Conservation (phyloP, 306 rosid genomes). For the Clitoria ternatea region DNA sequence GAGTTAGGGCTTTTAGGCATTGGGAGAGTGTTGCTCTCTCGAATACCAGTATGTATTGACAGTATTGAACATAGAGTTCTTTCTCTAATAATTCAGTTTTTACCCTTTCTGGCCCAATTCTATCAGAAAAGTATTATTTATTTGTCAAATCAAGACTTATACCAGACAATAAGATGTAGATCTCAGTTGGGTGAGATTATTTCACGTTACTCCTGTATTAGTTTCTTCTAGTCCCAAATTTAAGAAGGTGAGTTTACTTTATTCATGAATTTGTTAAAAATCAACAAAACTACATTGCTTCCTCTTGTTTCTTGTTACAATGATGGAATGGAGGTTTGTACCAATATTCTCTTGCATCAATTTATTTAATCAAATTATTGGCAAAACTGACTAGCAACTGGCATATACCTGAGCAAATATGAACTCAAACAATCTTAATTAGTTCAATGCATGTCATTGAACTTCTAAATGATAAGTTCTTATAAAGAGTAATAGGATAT, state of each 20-base stretch:
- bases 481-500: neutral
- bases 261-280: neutral
- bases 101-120: no score
- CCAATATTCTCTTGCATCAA: neutral
- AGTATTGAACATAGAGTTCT: no score
- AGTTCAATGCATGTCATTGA: slow-evolving; percentile 3
- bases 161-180: neutral
- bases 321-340: neutral
- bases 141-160: slow-evolving; percentile 9
- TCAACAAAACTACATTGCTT: neutral
- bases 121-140: no score
- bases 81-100: no score
- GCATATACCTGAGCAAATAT: neutral
- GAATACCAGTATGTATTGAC: no score
- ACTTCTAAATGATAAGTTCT: slow-evolving; percentile 6
- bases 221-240: neutral
- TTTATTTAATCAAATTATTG: neutral
- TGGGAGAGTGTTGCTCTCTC: no score
- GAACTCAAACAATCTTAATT: neutral
- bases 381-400: neutral
- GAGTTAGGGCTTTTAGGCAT: no score
- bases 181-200: neutral
- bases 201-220: neutral
- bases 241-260: neutral
- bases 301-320: neutral